A percentile compares a stretch with the other conserved stretches of the same genome.
Evolutionary conservation across 345 rosid genomes (phyloP).

Genomic region (Firmiana major): DNA sequence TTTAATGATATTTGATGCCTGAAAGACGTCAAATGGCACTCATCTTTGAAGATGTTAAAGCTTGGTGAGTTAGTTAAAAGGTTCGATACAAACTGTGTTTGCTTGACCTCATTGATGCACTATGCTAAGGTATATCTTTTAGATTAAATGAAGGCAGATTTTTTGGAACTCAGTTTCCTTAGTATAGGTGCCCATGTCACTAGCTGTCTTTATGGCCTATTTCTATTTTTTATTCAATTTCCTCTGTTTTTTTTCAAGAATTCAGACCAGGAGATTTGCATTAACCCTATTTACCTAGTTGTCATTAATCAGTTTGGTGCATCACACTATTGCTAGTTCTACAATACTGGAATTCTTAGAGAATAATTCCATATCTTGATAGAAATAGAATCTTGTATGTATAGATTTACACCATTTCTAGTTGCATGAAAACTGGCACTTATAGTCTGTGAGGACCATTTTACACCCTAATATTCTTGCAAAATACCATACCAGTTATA

Average conservation of each 20-base stretch:
- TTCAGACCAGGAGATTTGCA: not conserved
- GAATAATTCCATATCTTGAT: not conserved
- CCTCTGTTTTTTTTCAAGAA: not conserved
- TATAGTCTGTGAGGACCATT: not conserved
- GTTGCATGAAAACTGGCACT: not conserved
- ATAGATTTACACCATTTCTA: not conserved
- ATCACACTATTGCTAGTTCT: not conserved
- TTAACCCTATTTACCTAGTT: not conserved
- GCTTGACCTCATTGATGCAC: not conserved
- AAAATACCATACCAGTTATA: not conserved
- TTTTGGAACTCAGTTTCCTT: not conserved
- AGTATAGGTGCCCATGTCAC: not conserved
- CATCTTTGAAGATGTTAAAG: not conserved
- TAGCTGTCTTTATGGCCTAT: not conserved
- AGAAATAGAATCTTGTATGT: not conserved
- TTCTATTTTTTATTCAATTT: not conserved
- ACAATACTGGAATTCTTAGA: not conserved
- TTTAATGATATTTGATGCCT: not conserved
- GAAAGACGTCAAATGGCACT: not conserved
- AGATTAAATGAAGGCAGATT: not conserved
- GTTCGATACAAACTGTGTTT: not conserved
- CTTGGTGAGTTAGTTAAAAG: constrained; percentile 5
- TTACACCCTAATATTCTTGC: not conserved
- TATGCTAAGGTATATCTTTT: not conserved
- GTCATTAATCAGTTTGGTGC: not conserved